These are phyloP conservation scores for Colletotrichum zoysiae DNA, from an alignment of 2,329 filamentous ascomycete species.

Conservation along the genomic window DNA sequence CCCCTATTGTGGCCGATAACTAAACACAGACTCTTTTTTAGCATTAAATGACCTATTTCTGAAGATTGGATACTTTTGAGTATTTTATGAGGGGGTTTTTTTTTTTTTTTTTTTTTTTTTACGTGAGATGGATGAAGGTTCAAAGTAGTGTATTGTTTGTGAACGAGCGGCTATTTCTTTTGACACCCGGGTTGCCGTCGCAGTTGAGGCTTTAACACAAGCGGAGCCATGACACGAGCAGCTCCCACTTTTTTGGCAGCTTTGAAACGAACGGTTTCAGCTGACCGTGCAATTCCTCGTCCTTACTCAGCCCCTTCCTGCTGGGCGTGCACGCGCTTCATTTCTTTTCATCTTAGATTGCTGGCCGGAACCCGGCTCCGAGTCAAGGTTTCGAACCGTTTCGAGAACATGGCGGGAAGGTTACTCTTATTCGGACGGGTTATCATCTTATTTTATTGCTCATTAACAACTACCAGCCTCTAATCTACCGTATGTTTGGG, in stretches of 20 bases:
- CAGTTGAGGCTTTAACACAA: slow-evolving; percentile 2
- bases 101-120: too few species aligned
- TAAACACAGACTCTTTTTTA: too few species aligned
- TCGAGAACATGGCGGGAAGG: slow-evolving; percentile 1
- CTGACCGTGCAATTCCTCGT: slow-evolving; percentile 1
- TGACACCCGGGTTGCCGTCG: not conserved
- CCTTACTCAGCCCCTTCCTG: slow-evolving; percentile 10
- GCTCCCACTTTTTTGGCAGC: slow-evolving; percentile 1
- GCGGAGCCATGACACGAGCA: not conserved
- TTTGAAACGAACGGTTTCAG: slow-evolving; percentile 14
- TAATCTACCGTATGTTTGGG: not conserved
- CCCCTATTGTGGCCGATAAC: too few species aligned
- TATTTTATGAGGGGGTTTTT: too few species aligned
- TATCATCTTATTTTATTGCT: not conserved
- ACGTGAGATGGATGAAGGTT: too few species aligned
- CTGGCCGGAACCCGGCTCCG: not conserved
- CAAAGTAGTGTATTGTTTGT: too few species aligned
- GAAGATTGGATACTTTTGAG: too few species aligned
- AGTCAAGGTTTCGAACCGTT: not conserved
- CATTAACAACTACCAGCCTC: slow-evolving; percentile 8
- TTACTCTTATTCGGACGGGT: not conserved
- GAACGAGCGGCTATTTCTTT: too few species aligned
- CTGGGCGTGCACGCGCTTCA: slow-evolving; percentile 1
- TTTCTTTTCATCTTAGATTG: not conserved
- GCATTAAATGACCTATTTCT: too few species aligned